Base-by-base conservation (phyloP, 345 rosid species). In the Eucalyptus melliodora region DNA sequence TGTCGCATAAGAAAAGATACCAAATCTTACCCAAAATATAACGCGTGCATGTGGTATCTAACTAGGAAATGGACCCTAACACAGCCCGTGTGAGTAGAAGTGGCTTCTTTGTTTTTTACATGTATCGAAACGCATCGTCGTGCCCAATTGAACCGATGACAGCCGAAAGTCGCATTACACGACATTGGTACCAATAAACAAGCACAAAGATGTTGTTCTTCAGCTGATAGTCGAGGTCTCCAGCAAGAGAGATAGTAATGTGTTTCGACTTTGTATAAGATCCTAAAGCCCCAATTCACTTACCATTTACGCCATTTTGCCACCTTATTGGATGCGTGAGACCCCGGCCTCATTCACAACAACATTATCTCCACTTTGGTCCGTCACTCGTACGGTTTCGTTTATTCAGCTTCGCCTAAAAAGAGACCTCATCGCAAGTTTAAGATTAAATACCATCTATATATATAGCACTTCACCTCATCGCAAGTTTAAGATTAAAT, bases 351-450 rank as follows among this genome's bases (percentile, higher is more conserved):
- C 59, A 53, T 53, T 53, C 24, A 19, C 24, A 19, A 53, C 2
- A 9, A 19, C 24, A 53, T 17, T 19, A 17, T 2, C 1, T 53
- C 24, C 5, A 2, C 9, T 53, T 19, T 19, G 56, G 24, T 7
- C 9, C 59, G 2, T 53, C 59, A 19, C 11, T 7, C 1, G 11
- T 19, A 3, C 1, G 8, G 4, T 53, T 53, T 53, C 2, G 11
- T 3, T 8, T 19, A 3, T 53, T 19, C 0, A 1, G 26, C 59
- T 53, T 19, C 0, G 11, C 59, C 26, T 53, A 53, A 4, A 8
- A 53, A 53, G 3, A 3, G 9, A 53, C 4, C 59, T 4, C 10
- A 1, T 53, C 10, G 2, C 10, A 53, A 7, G 24, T 53, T 53
- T 17, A 53, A 17, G 23, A 19, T 8, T 3, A 3, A 3, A 19